Evolutionary conservation across 148 eudicot genomes (phyloP), one percentile per base, ranked within the genome.

Genomic region (Spergularia bocconei): DNA sequence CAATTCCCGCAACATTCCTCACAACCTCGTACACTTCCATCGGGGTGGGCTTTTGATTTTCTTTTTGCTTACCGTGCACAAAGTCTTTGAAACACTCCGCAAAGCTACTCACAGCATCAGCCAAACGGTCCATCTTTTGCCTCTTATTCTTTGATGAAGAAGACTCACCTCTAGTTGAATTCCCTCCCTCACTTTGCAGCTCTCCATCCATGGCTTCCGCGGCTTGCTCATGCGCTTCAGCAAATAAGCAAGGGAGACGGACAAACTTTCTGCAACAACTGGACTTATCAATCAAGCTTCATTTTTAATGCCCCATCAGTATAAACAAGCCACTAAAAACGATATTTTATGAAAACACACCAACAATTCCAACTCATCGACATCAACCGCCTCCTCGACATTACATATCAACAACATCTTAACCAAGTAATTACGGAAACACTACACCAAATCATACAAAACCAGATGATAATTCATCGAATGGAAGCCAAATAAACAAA

Each of bases 341-440:
- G 20, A 56, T 4, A 56, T 56, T 17, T 23, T 16, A 16, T 17
- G 20, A 56, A 56, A 56, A 56, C 60, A 29, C 36, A 29, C 36
- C 36, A 29, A 56, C 60, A n/a, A 56, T 7, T 15, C 65, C 38
- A 29, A 13, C 29, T 14, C 6, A 0, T 85, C 91, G 39, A 87
- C 88, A n/a, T 97, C 96, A 47, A 95, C 91, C 97, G 92, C n/a
- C n/a, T n/a, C n/a, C n/a, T 89, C 13, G 94, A 88, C 79, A 58
- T 79, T 23, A 23, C 25, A 23, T 23, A 0, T 23, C 25, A 23
- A 23, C 25, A 23, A 23, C 25, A 23, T 23, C 25, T 0, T 0
- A 23, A 23, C 25, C 25, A 23, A 23, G 25, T 23, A 23, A 23
- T 23, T 23, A 23, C 25, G 25, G 25, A 23, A 23, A 23, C 0